Evolutionary conservation across 2,329 filamentous ascomycete species (phyloP), one percentile per base, ranked within the genome.

Genomic region (Phialemoniopsis sp.): DNA sequence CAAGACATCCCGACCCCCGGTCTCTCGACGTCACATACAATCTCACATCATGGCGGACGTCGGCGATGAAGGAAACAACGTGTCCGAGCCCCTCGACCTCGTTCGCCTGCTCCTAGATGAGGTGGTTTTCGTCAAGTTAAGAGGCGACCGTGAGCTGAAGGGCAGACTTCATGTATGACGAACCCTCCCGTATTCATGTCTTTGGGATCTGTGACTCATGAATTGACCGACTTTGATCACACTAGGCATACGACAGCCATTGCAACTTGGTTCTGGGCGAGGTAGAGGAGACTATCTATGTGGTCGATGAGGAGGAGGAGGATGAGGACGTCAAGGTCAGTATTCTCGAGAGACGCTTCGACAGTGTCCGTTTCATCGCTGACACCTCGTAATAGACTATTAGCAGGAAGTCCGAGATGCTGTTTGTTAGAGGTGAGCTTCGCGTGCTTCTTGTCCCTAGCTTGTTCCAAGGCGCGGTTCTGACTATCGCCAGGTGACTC

Each of bases 401-500:
- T 46, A 95, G 91, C 69, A 95, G 95, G 67, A 94, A 96, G 64
- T 94, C 89, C 32, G 93, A 97, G 62, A 98, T 98, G 93, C 70
- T 98, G 15, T 98, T 98, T 62, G 91, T 98, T 42, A 76, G 93
- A 87, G 91, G 90, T 91, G 68, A 46, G 76, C 63, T n/a, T n/a
- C 13, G 15, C 6, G 29, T 8, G 30, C 8, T 5, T 2, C 13
- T 16, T 18, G 37, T 17, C 4, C 15, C 30, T 3, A 34, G 17
- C 3, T 13, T 15, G 34, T 13, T 40, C 44, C 37, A 58, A 53
- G 48, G 36, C 52, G 58, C 40, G 61, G 53, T 15, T 32, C 36
- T 32, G 38, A 36, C 13, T 4, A 14, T 18, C 12, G 8, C 7
- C 16, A 50, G 48, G 48, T 5, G 48, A 51, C 32, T 51, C 48